phyloP scores from a whole-genome alignment of 2,329 filamentous ascomycete species.

The Alternaria atra region DNA sequence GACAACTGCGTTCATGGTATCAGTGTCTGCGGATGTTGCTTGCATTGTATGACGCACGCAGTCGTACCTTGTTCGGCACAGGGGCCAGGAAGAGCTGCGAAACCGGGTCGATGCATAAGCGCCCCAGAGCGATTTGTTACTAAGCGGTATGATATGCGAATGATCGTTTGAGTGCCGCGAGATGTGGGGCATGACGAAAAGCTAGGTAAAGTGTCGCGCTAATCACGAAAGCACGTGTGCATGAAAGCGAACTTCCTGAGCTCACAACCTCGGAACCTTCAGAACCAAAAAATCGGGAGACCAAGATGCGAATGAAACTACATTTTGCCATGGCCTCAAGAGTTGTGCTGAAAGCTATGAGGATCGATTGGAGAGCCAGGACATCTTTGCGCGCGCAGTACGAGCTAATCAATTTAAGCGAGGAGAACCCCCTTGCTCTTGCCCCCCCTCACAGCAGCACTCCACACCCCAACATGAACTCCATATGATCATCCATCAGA shows the following conservation, averaged over 20 bases:
- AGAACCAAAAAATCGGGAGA: neutral
- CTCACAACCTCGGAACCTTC: neutral
- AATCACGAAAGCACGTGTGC: constrained; percentile 11
- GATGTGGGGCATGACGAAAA: neutral
- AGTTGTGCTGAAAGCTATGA: fast-evolving
- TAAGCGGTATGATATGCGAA: neutral
- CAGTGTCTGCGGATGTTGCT: no score
- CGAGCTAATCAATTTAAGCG: neutral
- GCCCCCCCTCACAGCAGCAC: neutral
- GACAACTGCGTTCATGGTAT: no score
- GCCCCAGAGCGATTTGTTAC: neutral
- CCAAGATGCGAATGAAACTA: neutral
- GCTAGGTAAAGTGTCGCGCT: neutral
- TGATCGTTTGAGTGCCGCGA: neutral
- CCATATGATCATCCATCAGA: neutral
- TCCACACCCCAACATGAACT: neutral
- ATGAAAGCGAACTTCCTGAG: neutral
- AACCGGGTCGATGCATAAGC: neutral
- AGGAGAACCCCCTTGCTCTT: neutral
- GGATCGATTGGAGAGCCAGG: neutral
- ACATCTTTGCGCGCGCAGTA: neutral
- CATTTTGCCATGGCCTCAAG: neutral
- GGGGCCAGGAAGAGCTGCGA: no score
- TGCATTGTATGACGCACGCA: no score
- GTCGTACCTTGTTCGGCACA: no score